Conservation (phyloP, 1,284 basidiomycete species). For the Ustilago sp. region DNA sequence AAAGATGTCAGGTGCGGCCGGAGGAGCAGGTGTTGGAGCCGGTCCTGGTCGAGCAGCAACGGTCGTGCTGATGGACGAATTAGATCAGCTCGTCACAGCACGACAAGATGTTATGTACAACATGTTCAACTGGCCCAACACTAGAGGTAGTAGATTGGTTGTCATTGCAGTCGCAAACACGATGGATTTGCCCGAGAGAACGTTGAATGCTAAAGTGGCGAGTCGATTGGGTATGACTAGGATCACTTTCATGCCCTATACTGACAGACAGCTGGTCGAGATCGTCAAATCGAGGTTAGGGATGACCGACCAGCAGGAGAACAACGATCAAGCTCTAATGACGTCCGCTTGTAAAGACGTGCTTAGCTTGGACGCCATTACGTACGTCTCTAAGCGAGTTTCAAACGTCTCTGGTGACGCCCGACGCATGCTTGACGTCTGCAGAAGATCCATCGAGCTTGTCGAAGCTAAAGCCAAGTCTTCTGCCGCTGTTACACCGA, state of each 20-base stretch:
- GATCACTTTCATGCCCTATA: constrained; percentile 95
- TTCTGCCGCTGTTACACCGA: constrained; percentile 30
- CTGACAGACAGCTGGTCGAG: constrained; percentile 80
- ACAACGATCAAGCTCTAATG: constrained; percentile 13
- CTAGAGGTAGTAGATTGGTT: constrained; percentile 85
- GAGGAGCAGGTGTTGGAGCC: constrained; percentile 32
- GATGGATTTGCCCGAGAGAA: constrained; percentile 95
- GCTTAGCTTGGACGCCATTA: constrained; percentile 79
- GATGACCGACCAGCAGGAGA: constrained; percentile 38
- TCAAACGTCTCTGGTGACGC: constrained; percentile 95
- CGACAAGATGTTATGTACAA: constrained; percentile 99
- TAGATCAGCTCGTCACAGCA: constrained; percentile 93
- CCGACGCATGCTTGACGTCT: constrained; percentile 90
- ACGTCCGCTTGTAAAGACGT: constrained; percentile 74
- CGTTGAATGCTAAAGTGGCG: constrained; percentile 89
- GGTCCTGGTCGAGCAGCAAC: constrained; percentile 72
- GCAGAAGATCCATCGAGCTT: constrained; percentile 72
- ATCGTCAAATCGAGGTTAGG: constrained; percentile 86
- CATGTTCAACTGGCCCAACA: constrained; percentile 99
- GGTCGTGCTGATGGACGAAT: constrained; percentile 96
- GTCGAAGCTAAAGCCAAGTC: constrained; percentile 57
- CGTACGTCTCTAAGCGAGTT: constrained; percentile 89
- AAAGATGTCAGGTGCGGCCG: constrained; percentile 35
- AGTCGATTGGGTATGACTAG: constrained; percentile 94
- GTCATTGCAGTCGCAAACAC: constrained; percentile 98